Percentiles rank a stretch among this genome's conserved stretches.
Evolutionary conservation across 2,329 filamentous ascomycete genomes (phyloP).

Genomic region (Apiospora kogelbergensis): DNA sequence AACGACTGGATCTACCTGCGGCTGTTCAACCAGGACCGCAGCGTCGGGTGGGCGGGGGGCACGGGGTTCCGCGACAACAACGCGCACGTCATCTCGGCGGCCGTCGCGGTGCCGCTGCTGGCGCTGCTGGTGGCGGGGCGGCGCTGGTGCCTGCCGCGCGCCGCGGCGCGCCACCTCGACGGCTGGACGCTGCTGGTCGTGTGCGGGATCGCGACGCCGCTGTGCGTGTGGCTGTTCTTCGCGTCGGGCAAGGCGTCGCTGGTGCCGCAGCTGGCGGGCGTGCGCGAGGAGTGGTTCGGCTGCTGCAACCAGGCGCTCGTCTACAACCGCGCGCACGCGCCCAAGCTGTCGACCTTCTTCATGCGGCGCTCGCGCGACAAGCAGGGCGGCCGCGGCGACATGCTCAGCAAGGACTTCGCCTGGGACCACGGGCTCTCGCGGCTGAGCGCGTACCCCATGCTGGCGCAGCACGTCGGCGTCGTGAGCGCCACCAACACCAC

Average conservation of each 20-base stretch:
- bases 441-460: conserved; percentile 32
- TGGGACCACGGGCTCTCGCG: conserved; percentile 29
- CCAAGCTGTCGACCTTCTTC: conserved; percentile 23
- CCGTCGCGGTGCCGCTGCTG: conserved; percentile 24
- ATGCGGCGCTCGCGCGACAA: conserved; percentile 19
- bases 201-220: conserved; percentile 28
- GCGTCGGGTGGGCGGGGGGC: conserved; percentile 29
- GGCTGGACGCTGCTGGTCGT: conserved; percentile 27
- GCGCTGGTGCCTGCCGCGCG: conserved; percentile 21
- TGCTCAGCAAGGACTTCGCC: conserved; percentile 31
- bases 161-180: conserved; percentile 25
- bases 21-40: conserved; percentile 32
- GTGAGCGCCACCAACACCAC: conserved; percentile 31
- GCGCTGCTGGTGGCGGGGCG: conserved; percentile 21
- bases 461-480: conserved; percentile 31
- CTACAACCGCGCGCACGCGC: conserved; percentile 28
- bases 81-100: conserved; percentile 27
- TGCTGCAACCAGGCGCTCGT: conserved; percentile 33
- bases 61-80: conserved; percentile 31
- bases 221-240: conserved; percentile 31
- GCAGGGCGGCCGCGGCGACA: conserved; percentile 27
- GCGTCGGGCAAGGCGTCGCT: conserved; percentile 32
- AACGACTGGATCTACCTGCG: conserved; percentile 32
- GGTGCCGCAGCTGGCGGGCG: conserved; percentile 23
- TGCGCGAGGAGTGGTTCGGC: conserved; percentile 31